Conservation (phyloP, 176 grass and related monocot species). For the Panicum miliaceum region DNA sequence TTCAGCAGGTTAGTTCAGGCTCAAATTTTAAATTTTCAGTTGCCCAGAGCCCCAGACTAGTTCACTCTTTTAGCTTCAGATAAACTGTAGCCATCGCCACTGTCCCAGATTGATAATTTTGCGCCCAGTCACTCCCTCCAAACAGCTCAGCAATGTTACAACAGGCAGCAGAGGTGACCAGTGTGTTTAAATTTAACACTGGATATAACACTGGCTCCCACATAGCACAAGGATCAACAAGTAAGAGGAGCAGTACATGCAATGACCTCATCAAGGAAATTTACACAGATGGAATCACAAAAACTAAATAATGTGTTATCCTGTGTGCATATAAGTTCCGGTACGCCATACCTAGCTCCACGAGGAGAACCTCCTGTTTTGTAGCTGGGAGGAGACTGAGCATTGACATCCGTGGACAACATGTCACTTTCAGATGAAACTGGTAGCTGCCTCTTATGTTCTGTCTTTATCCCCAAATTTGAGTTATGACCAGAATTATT, state of each 20-base stretch:
- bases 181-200: background rate
- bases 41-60: background rate
- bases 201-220: background rate
- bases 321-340: background rate
- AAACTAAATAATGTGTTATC: background rate
- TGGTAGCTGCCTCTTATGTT: constrained; percentile 41
- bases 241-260: background rate
- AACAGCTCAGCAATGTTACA: constrained; percentile 5
- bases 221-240: background rate
- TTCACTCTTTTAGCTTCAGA: constrained; percentile 15
- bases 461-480: constrained; percentile 44
- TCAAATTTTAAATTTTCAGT: background rate
- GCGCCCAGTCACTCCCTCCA: background rate
- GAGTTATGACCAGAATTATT: constrained; percentile 48
- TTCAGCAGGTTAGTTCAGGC: background rate
- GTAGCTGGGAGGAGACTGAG: constrained; percentile 46
- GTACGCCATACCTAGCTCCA: constrained; percentile 68
- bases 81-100: background rate
- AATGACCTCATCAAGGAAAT: constrained; percentile 25
- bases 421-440: constrained; percentile 54
- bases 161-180: background rate
- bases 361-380: constrained; percentile 69
- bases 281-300: background rate
- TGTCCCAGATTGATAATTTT: background rate
- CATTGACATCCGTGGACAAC: constrained; percentile 33